Evolutionary conservation across 768 basidiomycete genomes (phyloP), one percentile per base, ranked within the genome.

Genomic region (Tylopilus subfusipes): DNA sequence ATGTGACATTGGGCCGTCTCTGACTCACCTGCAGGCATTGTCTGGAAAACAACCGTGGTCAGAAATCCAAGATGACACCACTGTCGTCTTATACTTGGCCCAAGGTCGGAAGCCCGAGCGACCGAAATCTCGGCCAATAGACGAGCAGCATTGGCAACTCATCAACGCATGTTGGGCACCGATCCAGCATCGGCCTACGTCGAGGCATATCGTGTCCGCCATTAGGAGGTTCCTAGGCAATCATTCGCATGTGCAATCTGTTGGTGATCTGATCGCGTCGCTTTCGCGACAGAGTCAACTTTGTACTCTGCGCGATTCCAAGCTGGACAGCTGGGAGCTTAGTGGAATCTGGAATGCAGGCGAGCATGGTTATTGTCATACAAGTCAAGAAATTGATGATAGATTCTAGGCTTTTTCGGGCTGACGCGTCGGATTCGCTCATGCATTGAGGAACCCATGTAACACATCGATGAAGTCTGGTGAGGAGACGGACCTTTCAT

Each of bases 21-120:
- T 50, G 8, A 54, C 3, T 25, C 10, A 16, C n/a, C 11, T 33
- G 21, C 22, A 72, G 77, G 59, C 61, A 10, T 40, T 61, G 30
- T 61, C 40, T 12, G 40, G 40, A 13, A 12, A 24, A 42, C 40
- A 22, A 42, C 40, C 40, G 5, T 42, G 40, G 40, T 22, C 40
- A 22, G 40, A 42, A 3, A 12, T 42, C 16, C 7, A n/a, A n/a
- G n/a, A n/a, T n/a, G n/a, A n/a, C n/a, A n/a, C 30, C 1, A 2
- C 43, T 16, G 21, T 58, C 30, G 14, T 55, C 11, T 73, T 54
- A 13, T 10, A 18, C 8, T 34, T 56, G 34, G 12, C 55, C 55
- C 10, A 24, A n/a, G 7, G n/a, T n/a, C n/a, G n/a, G n/a, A n/a
- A 42, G 12, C 55, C 55, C 10, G 31, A n/a, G 7, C 51, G 55